These are phyloP conservation scores for Pseudogymnoascus sp. DNA, from an alignment of 2,329 filamentous ascomycete species.

Conservation along the genomic window DNA sequence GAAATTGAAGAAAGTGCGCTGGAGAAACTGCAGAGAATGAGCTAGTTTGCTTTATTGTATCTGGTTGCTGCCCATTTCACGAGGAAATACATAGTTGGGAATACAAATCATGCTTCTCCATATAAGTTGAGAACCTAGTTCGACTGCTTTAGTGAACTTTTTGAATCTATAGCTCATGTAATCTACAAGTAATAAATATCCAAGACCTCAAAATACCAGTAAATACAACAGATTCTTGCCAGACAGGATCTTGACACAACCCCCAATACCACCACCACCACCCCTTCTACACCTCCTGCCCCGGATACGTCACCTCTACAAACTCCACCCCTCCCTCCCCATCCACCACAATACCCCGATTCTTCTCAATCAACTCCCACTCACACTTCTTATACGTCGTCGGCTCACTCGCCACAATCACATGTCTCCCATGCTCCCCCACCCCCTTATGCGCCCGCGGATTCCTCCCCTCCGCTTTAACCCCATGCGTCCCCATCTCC, in stretches of 20 bases:
- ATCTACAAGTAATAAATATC: background rate
- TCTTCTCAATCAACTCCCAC: slow-evolving; percentile 42
- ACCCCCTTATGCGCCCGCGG: slow-evolving; percentile 26
- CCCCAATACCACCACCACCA: background rate
- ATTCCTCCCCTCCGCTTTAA: slow-evolving; percentile 15
- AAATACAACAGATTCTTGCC: background rate
- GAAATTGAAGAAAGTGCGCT: background rate
- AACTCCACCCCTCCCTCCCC: slow-evolving; percentile 18
- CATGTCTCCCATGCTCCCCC: slow-evolving; percentile 39
- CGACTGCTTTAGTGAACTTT: background rate
- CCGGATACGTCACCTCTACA: background rate
- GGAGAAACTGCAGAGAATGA: background rate
- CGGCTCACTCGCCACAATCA: slow-evolving; percentile 45
- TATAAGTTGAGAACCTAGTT: background rate
- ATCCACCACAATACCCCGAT: slow-evolving; percentile 36
- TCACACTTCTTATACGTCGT: slow-evolving; percentile 43
- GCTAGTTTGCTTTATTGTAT: background rate
- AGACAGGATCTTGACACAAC: background rate
- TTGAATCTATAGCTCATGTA: background rate
- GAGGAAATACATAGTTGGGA: background rate
- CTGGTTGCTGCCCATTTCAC: background rate
- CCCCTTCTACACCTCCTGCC: background rate
- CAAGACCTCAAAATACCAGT: background rate
- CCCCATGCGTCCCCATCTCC: background rate
- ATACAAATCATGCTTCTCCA: background rate